Conservation (phyloP, 139 green algal genomes). For the Pycnococcus provasolii region DNA sequence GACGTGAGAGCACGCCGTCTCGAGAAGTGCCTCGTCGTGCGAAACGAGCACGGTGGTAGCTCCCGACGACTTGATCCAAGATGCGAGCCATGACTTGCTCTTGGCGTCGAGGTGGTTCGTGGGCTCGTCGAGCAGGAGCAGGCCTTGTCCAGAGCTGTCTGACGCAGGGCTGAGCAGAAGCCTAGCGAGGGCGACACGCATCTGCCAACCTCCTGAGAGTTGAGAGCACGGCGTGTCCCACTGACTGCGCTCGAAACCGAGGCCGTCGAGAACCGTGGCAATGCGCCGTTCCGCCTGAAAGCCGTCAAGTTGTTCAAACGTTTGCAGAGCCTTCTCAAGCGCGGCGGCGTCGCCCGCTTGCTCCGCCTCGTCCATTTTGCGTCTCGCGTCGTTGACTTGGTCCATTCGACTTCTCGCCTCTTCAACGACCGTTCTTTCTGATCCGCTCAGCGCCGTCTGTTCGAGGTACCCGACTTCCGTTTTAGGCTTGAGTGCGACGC, state of each 20-base stretch:
- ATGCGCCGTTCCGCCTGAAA: constrained; percentile 47
- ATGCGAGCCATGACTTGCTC: constrained; percentile 44
- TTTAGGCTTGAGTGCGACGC: background rate
- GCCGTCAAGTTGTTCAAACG: constrained; percentile 42
- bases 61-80: constrained; percentile 40
- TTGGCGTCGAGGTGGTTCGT: constrained; percentile 51
- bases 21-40: constrained; percentile 57
- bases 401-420: constrained; percentile 48
- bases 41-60: constrained; percentile 49
- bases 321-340: constrained; percentile 32
- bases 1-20: constrained; percentile 30
- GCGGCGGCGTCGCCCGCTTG: constrained; percentile 2
- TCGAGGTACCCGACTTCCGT: constrained; percentile 44
- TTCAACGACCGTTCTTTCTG: constrained; percentile 42
- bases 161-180: constrained; percentile 46
- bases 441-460: constrained; percentile 52
- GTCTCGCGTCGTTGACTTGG: constrained; percentile 13
- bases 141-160: constrained; percentile 23
- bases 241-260: constrained; percentile 32
- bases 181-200: constrained; percentile 60
- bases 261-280: constrained; percentile 35
- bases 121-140: constrained; percentile 52
- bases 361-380: constrained; percentile 6
- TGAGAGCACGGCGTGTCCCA: constrained; percentile 38
- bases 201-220: constrained; percentile 62